phyloP scores from a whole-genome alignment of 495 filamentous ascomycete genomes.

The Tuber calosporum region DNA sequence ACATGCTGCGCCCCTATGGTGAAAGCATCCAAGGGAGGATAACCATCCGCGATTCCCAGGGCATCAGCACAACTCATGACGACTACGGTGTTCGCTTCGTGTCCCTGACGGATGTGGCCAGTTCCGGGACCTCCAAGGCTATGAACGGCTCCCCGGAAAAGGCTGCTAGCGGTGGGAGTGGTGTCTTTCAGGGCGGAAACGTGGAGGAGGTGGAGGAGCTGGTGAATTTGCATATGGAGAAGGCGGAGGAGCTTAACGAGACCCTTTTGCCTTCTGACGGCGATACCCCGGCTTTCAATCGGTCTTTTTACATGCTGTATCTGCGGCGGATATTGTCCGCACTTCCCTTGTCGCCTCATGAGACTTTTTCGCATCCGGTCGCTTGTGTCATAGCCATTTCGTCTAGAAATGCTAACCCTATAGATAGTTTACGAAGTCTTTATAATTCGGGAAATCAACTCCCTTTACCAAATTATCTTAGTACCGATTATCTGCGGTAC shows the following conservation, averaged over 20 bases:
- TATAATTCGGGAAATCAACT: conserved; percentile 70
- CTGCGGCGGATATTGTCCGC: conserved; percentile 75
- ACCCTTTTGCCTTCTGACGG: conserved; percentile 35
- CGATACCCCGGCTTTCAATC: conserved; percentile 6
- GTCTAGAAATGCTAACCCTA: conserved; percentile 68
- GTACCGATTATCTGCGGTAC: conserved; percentile 83
- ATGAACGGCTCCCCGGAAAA: conserved; percentile 42
- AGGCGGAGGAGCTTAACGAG: conserved; percentile 44
- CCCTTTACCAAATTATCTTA: conserved; percentile 69
- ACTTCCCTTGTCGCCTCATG: conserved; percentile 66
- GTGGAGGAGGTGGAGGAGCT: conserved; percentile 57
- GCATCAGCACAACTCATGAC: conserved; percentile 72
- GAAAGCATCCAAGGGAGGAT: conserved; percentile 82
- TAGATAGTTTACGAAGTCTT: conserved; percentile 73
- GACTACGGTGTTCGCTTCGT: conserved; percentile 86
- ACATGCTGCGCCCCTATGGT: conserved; percentile 84
- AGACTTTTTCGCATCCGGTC: conserved; percentile 90
- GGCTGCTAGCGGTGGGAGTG: conserved; percentile 26
- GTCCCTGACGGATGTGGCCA: conserved; percentile 55
- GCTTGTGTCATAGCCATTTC: conserved; percentile 95
- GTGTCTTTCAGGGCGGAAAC: conserved; percentile 44
- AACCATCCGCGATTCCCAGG: conserved; percentile 79
- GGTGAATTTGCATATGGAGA: conserved; percentile 49
- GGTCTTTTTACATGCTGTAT: conserved; percentile 70
- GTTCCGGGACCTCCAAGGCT: conserved; percentile 46